Conservation (phyloP, 257 asterid species). For the Solanum sitiens region DNA sequence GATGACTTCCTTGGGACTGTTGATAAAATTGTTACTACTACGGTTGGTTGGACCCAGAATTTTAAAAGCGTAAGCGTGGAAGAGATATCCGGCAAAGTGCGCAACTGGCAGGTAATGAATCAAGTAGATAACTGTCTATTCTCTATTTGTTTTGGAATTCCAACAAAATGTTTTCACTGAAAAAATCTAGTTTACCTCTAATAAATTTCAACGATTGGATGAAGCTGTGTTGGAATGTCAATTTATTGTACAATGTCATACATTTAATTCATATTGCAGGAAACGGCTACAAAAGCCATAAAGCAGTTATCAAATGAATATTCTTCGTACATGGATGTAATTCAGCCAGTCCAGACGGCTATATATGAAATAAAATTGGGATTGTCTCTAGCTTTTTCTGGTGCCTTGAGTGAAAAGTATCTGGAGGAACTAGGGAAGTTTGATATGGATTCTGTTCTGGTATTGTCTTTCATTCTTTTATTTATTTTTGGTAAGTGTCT, state of each 20-base stretch:
- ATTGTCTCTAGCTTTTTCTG: constrained; percentile 49
- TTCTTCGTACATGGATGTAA: constrained; percentile 51
- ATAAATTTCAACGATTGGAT: background rate
- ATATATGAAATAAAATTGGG: constrained; percentile 89
- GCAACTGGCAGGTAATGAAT: constrained; percentile 71
- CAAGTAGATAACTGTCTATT: background rate
- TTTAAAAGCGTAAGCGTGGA: constrained; percentile 17
- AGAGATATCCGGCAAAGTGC: constrained; percentile 30
- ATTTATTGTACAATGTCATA: background rate
- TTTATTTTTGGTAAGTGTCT: constrained; percentile 1
- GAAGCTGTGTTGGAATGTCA: background rate
- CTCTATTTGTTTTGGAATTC: background rate
- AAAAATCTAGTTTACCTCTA: background rate
- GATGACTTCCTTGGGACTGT: constrained; percentile 42
- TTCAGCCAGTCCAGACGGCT: constrained; percentile 74
- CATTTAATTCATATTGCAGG: constrained; percentile 28
- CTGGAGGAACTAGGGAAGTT: constrained; percentile 22
- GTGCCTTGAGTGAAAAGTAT: constrained; percentile 19
- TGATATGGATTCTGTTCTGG: constrained; percentile 42
- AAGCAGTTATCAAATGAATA: constrained; percentile 54
- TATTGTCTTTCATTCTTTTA: constrained; percentile 4
- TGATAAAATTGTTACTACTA: constrained; percentile 19
- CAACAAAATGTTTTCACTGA: background rate
- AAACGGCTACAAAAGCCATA: constrained; percentile 47
- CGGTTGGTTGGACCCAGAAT: constrained; percentile 31